These are phyloP conservation scores for Penicillium freii DNA, from an alignment of 2,329 filamentous ascomycete species.

Conservation along the genomic window DNA sequence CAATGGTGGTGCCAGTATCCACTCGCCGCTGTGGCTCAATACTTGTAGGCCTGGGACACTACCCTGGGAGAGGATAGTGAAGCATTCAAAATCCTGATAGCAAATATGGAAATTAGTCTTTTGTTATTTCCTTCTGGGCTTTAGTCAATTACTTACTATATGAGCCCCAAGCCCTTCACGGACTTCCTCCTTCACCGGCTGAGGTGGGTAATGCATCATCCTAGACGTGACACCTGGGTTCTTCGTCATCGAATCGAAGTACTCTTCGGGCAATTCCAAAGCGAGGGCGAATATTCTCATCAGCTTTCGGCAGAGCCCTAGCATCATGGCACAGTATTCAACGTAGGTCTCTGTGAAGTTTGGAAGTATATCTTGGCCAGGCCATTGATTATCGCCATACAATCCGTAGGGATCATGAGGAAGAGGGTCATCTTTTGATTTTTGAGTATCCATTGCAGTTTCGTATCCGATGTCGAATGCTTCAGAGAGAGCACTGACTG, in stretches of 20 bases:
- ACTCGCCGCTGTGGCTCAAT: conserved; percentile 32
- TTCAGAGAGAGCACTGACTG: conserved; percentile 20
- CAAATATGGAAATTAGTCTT: background rate
- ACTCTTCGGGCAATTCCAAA: conserved; percentile 38
- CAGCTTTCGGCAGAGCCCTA: conserved; percentile 18
- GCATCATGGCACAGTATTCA: conserved; percentile 20
- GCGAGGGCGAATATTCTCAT: conserved; percentile 43
- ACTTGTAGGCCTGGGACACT: conserved; percentile 39
- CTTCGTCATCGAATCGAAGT: conserved; percentile 36
- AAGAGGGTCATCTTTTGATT: conserved; percentile 7
- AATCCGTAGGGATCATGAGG: conserved; percentile 19
- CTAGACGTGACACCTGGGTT: conserved; percentile 41
- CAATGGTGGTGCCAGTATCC: conserved; percentile 26
- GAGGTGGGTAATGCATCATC: conserved; percentile 43
- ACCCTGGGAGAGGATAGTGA: conserved; percentile 45
- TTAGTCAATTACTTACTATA: conserved; percentile 26
- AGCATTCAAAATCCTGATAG: conserved; percentile 38
- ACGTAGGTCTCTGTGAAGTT: conserved; percentile 19
- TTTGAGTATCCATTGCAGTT: conserved; percentile 18
- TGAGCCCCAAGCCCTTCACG: conserved; percentile 43
- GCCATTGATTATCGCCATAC: conserved; percentile 29
- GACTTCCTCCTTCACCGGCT: conserved; percentile 36
- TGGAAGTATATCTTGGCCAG: conserved; percentile 14
- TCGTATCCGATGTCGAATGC: conserved; percentile 31
- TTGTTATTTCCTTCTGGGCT: background rate